phyloP scores from a whole-genome alignment of 805 yeast species.

The Ogataea pignaliae region DNA sequence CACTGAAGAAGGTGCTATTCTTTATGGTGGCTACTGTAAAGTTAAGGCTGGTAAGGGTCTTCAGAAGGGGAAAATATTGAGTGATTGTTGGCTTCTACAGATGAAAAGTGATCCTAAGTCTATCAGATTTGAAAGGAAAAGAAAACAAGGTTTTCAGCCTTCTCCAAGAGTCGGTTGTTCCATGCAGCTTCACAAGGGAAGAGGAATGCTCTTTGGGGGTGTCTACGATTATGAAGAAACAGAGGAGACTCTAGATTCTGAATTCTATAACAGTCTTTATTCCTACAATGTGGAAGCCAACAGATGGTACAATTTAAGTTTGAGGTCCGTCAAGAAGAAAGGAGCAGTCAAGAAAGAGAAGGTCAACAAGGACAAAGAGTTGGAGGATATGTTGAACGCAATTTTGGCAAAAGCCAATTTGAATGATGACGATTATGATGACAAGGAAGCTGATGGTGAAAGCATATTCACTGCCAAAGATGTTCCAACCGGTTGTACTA shows the following conservation, averaged over 20 bases:
- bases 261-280: conserved; percentile 73
- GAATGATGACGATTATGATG: conserved; percentile 48
- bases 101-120: conserved; percentile 80
- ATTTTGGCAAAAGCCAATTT: conserved; percentile 71
- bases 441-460: conserved; percentile 34
- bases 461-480: neutral
- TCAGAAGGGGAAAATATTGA: conserved; percentile 85
- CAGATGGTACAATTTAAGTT: conserved; percentile 75
- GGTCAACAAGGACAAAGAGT: conserved; percentile 65
- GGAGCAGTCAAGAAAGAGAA: conserved; percentile 38
- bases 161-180: conserved; percentile 94
- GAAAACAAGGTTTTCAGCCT: conserved; percentile 87
- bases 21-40: conserved; percentile 94
- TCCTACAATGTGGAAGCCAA: conserved; percentile 83
- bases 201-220: conserved; percentile 93
- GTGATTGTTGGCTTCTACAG: conserved; percentile 81
- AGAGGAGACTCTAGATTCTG: conserved; percentile 83
- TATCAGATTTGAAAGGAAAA: conserved; percentile 83
- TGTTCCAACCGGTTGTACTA: conserved; percentile 22
- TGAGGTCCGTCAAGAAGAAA: conserved; percentile 59
- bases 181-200: conserved; percentile 81
- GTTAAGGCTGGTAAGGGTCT: conserved; percentile 84
- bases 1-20: conserved; percentile 70
- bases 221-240: conserved; percentile 94
- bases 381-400: conserved; percentile 75